Base-by-base conservation (phyloP, 139 green algal species). In the Chlorella vulgaris region DNA sequence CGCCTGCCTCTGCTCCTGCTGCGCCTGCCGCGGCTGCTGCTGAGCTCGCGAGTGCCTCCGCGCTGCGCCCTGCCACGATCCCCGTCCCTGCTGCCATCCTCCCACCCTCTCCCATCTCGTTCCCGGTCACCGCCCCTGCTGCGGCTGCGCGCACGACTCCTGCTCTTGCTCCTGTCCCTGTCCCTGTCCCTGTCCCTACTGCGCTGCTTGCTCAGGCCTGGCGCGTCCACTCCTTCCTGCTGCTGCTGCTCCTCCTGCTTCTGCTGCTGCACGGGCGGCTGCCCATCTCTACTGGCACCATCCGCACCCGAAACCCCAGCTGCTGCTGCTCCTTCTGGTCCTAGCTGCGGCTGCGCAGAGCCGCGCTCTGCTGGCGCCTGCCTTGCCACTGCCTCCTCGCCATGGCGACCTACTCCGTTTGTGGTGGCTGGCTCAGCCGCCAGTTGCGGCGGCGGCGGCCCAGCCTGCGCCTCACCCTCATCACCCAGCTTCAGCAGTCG, bases 401-500 rank as follows among this genome's bases (percentile, higher is more conserved):
- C n/a, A n/a, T n/a, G n/a, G n/a, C n/a, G n/a, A n/a, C n/a, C n/a
- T n/a, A n/a, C n/a, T n/a, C n/a, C n/a, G n/a, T n/a, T n/a, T n/a
- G n/a, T n/a, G n/a, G n/a, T n/a, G n/a, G n/a, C n/a, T n/a, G n/a
- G n/a, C n/a, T n/a, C n/a, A n/a, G n/a, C n/a, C n/a, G n/a, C n/a
- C n/a, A n/a, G n/a, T n/a, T n/a, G n/a, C n/a, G n/a, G n/a, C n/a
- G n/a, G n/a, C n/a, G n/a, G n/a, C n/a, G n/a, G n/a, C n/a, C n/a
- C n/a, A n/a, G n/a, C n/a, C n/a, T 19, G 21, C 70, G 31, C 13
- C 31, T 24, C 6, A 22, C 21, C 22, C 7, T 36, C 38, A 36
- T 31, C 21, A 7, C 80, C 78, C 0, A 84, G 58, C 2, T 39
- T 29, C 24, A n/a, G 31, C 3, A 85, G 53, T 39, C 78, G 10